Conservation (phyloP, 306 rosid genomes). For the Quillaja saponaria region DNA sequence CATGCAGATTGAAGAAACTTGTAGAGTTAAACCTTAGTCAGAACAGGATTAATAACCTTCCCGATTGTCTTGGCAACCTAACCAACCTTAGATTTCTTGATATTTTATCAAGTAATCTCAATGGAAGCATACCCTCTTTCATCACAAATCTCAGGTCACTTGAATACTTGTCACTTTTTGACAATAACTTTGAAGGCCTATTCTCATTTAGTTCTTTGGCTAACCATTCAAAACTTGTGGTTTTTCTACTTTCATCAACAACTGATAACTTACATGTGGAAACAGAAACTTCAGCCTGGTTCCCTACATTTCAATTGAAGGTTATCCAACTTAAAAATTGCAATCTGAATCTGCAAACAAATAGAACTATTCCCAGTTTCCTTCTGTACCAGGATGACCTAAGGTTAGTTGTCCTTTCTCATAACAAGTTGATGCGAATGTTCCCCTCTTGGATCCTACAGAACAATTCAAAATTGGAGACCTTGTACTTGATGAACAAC, state of each 20-base stretch:
- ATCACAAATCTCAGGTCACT: background rate
- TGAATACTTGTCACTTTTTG: background rate
- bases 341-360: background rate
- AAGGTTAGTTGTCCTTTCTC: background rate
- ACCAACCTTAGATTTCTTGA: background rate
- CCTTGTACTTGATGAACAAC: background rate
- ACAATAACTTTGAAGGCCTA: constrained; percentile 3
- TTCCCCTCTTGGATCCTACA: constrained; percentile 29
- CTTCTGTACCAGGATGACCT: constrained; percentile 6
- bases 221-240: constrained; percentile 26
- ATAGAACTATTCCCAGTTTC: constrained; percentile 16
- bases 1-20: constrained; percentile 12
- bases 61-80: background rate
- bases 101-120: background rate
- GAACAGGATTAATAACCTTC: background rate
- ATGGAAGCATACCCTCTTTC: background rate
- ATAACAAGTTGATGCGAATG: constrained; percentile 20
- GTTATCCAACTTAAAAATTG: background rate
- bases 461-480: constrained; percentile 21
- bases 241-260: background rate
- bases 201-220: constrained; percentile 18
- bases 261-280: constrained; percentile 10
- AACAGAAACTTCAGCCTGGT: constrained; percentile 21
- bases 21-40: constrained; percentile 4
- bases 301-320: constrained; percentile 29